Evolutionary conservation across 805 yeast species (phyloP).

Genomic region (Saturnispora dispora): DNA sequence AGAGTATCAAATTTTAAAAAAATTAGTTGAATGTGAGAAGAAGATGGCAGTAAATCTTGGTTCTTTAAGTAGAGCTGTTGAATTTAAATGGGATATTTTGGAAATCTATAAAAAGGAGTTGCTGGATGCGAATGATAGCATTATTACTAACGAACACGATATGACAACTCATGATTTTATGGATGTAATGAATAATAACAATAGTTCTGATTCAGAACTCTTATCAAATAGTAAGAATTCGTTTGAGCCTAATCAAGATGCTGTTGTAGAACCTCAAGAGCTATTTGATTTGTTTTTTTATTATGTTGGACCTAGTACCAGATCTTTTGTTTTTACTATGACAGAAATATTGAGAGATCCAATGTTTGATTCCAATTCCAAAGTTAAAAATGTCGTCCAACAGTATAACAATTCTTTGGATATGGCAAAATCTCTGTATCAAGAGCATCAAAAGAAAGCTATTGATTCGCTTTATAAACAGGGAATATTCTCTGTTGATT

Average conservation of each 20-base stretch:
- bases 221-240: slow-evolving; percentile 48
- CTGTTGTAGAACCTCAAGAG: slow-evolving; percentile 30
- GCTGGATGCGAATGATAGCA: slow-evolving; percentile 18
- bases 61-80: slow-evolving; percentile 60
- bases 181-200: slow-evolving; percentile 52
- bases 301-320: slow-evolving; percentile 64
- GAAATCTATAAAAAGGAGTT: slow-evolving; percentile 3
- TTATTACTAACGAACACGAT: slow-evolving; percentile 21
- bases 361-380: slow-evolving; percentile 39
- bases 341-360: slow-evolving; percentile 50
- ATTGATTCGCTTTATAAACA: slow-evolving; percentile 50
- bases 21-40: slow-evolving; percentile 44
- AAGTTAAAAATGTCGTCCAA: slow-evolving; percentile 31
- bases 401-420: slow-evolving; percentile 39
- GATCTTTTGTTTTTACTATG: slow-evolving; percentile 55
- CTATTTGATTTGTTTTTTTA: slow-evolving; percentile 59
- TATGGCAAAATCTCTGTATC: slow-evolving; percentile 46
- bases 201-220: slow-evolving; percentile 63
- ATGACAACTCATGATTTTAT: slow-evolving; percentile 39
- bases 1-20: slow-evolving; percentile 38
- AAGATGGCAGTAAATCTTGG: slow-evolving; percentile 49
- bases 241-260: slow-evolving; percentile 28
- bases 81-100: slow-evolving; percentile 53
- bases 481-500: slow-evolving; percentile 36
- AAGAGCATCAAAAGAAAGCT: slow-evolving; percentile 47